A percentile compares a stretch with the other conserved stretches of the same genome.
These are phyloP conservation scores for Trichosanthes cucumerina DNA, from an alignment of 306 rosid genomes.

Conservation along the genomic window DNA sequence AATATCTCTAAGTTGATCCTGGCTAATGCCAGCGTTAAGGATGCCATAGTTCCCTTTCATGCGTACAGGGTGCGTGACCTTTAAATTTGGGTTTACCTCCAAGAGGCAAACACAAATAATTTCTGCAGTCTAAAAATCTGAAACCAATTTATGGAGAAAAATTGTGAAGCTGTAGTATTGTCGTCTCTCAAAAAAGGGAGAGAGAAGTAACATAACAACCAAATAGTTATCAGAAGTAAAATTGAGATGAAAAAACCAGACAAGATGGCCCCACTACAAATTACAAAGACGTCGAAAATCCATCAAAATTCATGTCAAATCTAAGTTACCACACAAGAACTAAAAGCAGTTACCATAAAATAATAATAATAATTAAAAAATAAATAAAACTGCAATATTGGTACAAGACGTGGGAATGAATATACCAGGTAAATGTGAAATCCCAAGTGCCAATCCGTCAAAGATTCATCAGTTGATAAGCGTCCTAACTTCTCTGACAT, in stretches of 20 bases:
- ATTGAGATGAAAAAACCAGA: neutral
- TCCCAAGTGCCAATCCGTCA: slow-evolving; percentile 94
- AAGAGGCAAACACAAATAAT: neutral
- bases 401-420: slow-evolving; percentile 1
- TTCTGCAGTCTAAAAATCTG: neutral
- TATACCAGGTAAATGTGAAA: slow-evolving; percentile 79
- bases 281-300: neutral
- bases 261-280: neutral
- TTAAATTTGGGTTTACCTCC: neutral
- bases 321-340: neutral
- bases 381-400: neutral
- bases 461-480: slow-evolving; percentile 55
- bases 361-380: neutral
- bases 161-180: neutral
- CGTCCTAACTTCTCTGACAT: slow-evolving; percentile 59
- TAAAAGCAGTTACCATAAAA: neutral
- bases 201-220: neutral
- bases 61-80: neutral
- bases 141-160: neutral
- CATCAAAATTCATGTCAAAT: neutral
- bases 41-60: neutral
- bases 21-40: neutral
- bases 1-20: neutral
- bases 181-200: neutral
- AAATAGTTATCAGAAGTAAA: neutral